Conservation (phyloP, 148 eudicot species). For the Chenopodium quinoa region DNA sequence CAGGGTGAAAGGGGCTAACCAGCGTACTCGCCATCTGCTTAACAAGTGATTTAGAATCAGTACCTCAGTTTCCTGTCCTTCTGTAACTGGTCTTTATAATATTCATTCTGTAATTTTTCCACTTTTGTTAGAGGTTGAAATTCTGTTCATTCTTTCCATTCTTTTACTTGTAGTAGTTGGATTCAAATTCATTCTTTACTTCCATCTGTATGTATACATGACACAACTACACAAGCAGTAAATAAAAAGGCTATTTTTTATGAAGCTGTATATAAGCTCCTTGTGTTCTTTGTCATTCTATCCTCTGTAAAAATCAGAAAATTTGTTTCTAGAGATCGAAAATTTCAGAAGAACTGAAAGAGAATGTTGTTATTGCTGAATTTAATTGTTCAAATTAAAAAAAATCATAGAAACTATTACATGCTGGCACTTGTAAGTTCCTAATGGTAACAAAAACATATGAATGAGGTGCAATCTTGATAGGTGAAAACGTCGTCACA, state of each 20-base stretch:
- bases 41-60: constrained; percentile 14
- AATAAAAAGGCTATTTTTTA: not conserved
- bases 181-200: not conserved
- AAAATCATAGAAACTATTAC: not conserved
- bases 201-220: constrained; percentile 6
- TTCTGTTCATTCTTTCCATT: not conserved
- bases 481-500: not conserved
- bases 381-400: not conserved
- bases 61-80: not conserved
- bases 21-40: constrained; percentile 48
- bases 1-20: constrained; percentile 78
- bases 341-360: not conserved
- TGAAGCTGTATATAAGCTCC: not conserved
- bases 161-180: not conserved
- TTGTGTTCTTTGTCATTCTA: not conserved
- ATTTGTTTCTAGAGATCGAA: not conserved
- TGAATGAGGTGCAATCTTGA: not conserved
- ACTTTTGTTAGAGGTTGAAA: not conserved
- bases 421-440: not conserved
- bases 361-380: no score
- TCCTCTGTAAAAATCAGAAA: not conserved
- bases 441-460: not conserved
- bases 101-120: not conserved
- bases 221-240: not conserved
- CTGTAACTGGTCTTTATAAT: not conserved